Evolutionary conservation across 805 yeast species (phyloP).

Genomic region (Starmerella davenportii): DNA sequence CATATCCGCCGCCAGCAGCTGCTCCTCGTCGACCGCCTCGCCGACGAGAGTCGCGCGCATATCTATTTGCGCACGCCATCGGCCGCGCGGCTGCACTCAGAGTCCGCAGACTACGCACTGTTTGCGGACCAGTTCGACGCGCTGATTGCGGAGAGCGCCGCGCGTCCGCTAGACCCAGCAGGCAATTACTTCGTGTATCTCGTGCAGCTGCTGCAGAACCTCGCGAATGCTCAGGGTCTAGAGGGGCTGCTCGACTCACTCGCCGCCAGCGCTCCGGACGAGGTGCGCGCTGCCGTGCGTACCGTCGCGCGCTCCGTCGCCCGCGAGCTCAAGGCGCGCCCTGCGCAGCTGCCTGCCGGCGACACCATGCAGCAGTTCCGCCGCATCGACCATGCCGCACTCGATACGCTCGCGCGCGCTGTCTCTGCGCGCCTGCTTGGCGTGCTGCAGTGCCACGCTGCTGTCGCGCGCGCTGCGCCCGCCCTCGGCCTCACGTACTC

Average conservation of each 20-base stretch:
- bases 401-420: constrained; percentile 54
- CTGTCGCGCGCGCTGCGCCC: constrained; percentile 37
- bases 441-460: constrained; percentile 52
- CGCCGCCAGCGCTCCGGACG: neutral
- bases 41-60: constrained; percentile 60
- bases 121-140: constrained; percentile 8
- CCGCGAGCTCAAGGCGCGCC: constrained; percentile 4
- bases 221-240: constrained; percentile 31
- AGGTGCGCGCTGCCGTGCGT: constrained; percentile 2
- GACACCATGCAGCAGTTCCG: constrained; percentile 11
- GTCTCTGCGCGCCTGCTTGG: constrained; percentile 46
- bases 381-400: constrained; percentile 23
- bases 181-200: constrained; percentile 38
- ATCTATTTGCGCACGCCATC: constrained; percentile 39
- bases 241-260: constrained; percentile 5
- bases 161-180: constrained; percentile 13
- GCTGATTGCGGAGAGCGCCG: constrained; percentile 4
- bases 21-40: constrained; percentile 43
- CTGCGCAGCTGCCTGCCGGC: neutral
- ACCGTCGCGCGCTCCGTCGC: constrained; percentile 4
- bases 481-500: constrained; percentile 20
- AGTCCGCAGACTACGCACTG: constrained; percentile 4
- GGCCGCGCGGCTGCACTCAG: constrained; percentile 13
- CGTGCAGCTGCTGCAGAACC: constrained; percentile 34
- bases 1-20: constrained; percentile 25